These are phyloP conservation scores for Aleurites moluccanus DNA, from an alignment of 441 rosid genomes.

Conservation along the genomic window DNA sequence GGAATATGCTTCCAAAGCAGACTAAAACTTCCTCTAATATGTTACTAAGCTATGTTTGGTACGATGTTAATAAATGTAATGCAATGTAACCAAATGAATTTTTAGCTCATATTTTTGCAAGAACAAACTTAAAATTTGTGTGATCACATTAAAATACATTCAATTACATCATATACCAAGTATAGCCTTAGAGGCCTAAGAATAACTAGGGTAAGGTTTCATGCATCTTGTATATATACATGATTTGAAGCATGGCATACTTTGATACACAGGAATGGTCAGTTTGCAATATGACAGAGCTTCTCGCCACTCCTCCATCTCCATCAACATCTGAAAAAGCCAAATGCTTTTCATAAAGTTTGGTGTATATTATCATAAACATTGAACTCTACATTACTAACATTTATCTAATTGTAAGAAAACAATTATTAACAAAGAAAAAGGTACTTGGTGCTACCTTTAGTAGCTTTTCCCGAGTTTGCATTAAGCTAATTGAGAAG, in stretches of 20 bases:
- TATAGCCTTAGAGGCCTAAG: neutral
- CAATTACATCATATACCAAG: too few relatives aligned
- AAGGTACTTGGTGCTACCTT: constrained; percentile 50
- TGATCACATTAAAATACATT: too few relatives aligned
- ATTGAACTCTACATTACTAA: neutral
- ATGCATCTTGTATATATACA: neutral
- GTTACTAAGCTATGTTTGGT: too few relatives aligned
- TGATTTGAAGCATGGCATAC: constrained; percentile 46
- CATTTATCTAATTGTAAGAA: neutral
- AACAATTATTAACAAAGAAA: constrained; percentile 7
- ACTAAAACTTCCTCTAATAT: too few relatives aligned
- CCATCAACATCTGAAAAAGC: constrained; percentile 66
- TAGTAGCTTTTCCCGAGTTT: constrained; percentile 75
- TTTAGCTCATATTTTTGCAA: too few relatives aligned
- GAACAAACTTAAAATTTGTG: too few relatives aligned
- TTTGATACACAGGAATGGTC: constrained; percentile 76
- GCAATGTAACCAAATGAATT: too few relatives aligned
- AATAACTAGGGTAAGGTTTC: neutral
- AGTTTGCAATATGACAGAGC: constrained; percentile 70
- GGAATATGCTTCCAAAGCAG: neutral
- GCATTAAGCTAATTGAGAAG: constrained; percentile 65
- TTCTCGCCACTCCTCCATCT: constrained; percentile 72
- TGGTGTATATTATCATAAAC: constrained; percentile 2
- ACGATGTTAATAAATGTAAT: too few relatives aligned
- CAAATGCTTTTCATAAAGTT: constrained; percentile 12